Base-by-base conservation (phyloP, 805 yeast genomes). In the Kluyveromyces nonfermentans region DNA sequence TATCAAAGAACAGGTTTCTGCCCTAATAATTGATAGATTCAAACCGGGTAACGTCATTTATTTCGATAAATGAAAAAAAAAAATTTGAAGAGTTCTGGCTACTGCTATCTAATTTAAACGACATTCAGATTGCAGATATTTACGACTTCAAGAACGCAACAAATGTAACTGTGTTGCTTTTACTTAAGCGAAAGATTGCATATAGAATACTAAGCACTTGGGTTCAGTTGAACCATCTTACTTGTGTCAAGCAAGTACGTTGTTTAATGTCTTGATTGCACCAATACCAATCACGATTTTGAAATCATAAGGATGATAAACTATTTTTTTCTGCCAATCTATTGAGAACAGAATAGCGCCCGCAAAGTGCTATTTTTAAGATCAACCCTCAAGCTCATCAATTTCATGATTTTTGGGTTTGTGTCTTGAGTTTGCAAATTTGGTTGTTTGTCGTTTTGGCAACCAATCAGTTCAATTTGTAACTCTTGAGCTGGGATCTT, bases 401-500 rank as follows among this genome's bases (percentile, higher is more conserved):
- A 36, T 28, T 47, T 41, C 43, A 43, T 36, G 48, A 46, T 42
- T 33, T 42, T 19, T 42, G 37, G 39, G 36, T 33, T 28, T 33
- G 44, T 38, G 42, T 42, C 40, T 38, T 9, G 32, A 15, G 33
- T 31, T 41, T 22, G 40, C 18, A 33, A 31, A 37, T 37, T 38
- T 42, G 40, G 35, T 25, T 18, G 25, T 8, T 18, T 35, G 44
- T 48, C 61, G 61, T 56, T 56, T 44, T 55, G 62, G 46, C 48
- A 34, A 30, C 14, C 17, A 35, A 19, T 41, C 43, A 37, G 43
- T 36, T 28, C 33, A 35, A 44, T 28, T 40, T 10, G 22, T 19
- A 39, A 41, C 33, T 20, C 21, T 43, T 41, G 50, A 45, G 42
- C 33, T 36, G 48, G 54, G 52, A 68, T 66, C 64, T 65, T 70